Evolutionary conservation across 306 rosid genomes (phyloP).

Genomic region (Casuarina equisetifolia): DNA sequence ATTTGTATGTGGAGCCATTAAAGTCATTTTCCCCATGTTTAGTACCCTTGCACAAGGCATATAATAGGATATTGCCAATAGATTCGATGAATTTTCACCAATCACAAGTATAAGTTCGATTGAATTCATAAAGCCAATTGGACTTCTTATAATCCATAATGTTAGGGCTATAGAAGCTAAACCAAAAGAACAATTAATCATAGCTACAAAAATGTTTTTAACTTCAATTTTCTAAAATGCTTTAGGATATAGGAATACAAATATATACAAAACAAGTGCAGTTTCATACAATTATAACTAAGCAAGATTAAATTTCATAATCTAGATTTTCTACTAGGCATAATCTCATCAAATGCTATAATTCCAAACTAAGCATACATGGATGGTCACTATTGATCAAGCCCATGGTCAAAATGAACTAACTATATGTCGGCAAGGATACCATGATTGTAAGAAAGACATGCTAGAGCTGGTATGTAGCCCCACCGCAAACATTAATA

Average conservation of each 20-base stretch:
- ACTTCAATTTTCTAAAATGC: not conserved
- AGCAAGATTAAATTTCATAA: not conserved
- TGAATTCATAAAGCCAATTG: not conserved
- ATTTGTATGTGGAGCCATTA: not conserved
- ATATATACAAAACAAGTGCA: not conserved
- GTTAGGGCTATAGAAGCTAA: not conserved
- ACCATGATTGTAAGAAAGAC: slow-evolving; percentile 43
- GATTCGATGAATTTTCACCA: not conserved
- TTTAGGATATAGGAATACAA: not conserved
- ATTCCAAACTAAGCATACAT: not conserved
- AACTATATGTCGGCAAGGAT: slow-evolving; percentile 91
- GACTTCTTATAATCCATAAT: not conserved
- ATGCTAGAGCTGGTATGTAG: slow-evolving; percentile 1
- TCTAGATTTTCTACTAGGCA: not conserved
- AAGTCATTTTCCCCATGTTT: not conserved
- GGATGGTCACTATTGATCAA: not conserved
- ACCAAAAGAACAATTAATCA: not conserved
- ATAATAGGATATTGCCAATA: not conserved
- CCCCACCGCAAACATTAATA: not conserved
- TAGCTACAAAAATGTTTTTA: not conserved
- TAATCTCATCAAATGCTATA: not conserved
- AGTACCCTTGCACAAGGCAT: not conserved
- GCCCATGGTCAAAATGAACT: slow-evolving; percentile 66
- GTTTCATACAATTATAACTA: not conserved
- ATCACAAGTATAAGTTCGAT: not conserved